These are phyloP conservation scores for Sanguinoderma infundibulare DNA, from an alignment of 1,284 basidiomycete species.

Conservation along the genomic window DNA sequence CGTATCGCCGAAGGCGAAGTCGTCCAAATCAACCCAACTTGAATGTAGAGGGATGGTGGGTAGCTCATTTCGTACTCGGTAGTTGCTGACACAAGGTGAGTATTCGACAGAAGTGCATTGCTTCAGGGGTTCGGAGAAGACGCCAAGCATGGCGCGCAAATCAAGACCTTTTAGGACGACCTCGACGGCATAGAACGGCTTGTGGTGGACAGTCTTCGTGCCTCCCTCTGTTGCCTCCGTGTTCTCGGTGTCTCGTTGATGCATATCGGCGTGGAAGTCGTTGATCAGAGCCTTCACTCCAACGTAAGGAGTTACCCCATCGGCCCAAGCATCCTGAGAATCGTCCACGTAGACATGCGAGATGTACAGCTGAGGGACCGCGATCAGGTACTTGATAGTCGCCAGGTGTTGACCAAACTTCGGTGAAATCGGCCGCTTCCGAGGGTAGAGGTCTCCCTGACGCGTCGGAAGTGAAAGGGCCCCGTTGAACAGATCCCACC, in stretches of 20 bases:
- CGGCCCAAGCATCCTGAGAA: conserved; percentile 73
- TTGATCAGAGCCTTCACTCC: conserved; percentile 87
- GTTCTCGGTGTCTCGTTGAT: conserved; percentile 89
- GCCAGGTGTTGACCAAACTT: conserved; percentile 91
- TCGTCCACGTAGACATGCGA: conserved; percentile 90
- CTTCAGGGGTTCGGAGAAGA: conserved; percentile 77
- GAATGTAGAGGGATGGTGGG: conserved; percentile 46
- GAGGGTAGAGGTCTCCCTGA: conserved; percentile 83
- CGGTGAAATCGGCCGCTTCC: conserved; percentile 74
- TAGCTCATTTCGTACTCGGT: conserved; percentile 48
- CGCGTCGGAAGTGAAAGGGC: conserved; percentile 86
- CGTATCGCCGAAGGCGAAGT: conserved; percentile 80
- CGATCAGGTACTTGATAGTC: conserved; percentile 92
- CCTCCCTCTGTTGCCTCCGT: conserved; percentile 54
- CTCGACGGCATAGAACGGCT: conserved; percentile 94
- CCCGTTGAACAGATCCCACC: conserved; percentile 89
- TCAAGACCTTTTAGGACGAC: conserved; percentile 82
- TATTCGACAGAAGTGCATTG: conserved; percentile 52
- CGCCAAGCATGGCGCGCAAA: conserved; percentile 79
- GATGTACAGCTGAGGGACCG: conserved; percentile 81
- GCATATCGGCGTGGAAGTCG: conserved; percentile 88
- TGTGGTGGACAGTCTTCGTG: conserved; percentile 70
- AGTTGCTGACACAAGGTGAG: conserved; percentile 52
- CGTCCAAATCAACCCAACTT: conserved; percentile 81
- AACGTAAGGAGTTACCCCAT: conserved; percentile 80